phyloP scores from a whole-genome alignment of 257 asterid genomes.

The Salvia miltiorrhiza region DNA sequence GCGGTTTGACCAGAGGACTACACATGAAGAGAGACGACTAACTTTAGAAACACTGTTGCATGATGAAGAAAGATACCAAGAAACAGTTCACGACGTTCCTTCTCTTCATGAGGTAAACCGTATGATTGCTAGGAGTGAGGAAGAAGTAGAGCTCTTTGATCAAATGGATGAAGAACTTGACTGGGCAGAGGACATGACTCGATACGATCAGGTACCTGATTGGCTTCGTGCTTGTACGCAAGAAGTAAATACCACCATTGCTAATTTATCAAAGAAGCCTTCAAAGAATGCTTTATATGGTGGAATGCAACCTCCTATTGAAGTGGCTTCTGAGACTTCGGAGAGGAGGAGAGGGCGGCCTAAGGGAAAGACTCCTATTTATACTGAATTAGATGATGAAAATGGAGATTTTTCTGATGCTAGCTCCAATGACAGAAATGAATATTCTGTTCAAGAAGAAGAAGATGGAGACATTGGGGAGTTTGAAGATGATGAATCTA shows the following conservation, averaged over 20 bases:
- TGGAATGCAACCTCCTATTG: slow-evolving; percentile 46
- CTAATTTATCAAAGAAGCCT: slow-evolving; percentile 81
- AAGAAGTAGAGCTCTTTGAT: slow-evolving; percentile 89
- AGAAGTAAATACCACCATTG: slow-evolving; percentile 73
- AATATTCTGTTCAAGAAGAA: slow-evolving; percentile 61
- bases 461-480: slow-evolving; percentile 76
- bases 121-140: slow-evolving; percentile 98
- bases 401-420: slow-evolving; percentile 82
- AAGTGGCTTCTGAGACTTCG: slow-evolving; percentile 48
- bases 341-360: slow-evolving; percentile 91
- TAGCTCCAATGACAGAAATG: slow-evolving; percentile 79
- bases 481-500: slow-evolving; percentile 79
- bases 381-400: slow-evolving; percentile 95
- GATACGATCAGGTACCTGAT: slow-evolving; percentile 82
- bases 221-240: slow-evolving; percentile 88
- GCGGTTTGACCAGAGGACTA: slow-evolving; percentile 97
- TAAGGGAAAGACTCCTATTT: slow-evolving; percentile 73
- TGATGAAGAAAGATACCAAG: slow-evolving; percentile 97
- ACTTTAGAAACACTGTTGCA: slow-evolving; percentile 92
- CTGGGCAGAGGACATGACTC: slow-evolving; percentile 92
- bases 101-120: slow-evolving; percentile 96
- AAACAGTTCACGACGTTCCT: slow-evolving; percentile 93
- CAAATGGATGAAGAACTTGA: slow-evolving; percentile 98
- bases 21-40: slow-evolving; percentile 97
- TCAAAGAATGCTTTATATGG: slow-evolving; percentile 52